Percentiles rank a stretch among this genome's conserved stretches.
phyloP scores from a whole-genome alignment of 257 asterid species.

The Solanum sitiens region DNA sequence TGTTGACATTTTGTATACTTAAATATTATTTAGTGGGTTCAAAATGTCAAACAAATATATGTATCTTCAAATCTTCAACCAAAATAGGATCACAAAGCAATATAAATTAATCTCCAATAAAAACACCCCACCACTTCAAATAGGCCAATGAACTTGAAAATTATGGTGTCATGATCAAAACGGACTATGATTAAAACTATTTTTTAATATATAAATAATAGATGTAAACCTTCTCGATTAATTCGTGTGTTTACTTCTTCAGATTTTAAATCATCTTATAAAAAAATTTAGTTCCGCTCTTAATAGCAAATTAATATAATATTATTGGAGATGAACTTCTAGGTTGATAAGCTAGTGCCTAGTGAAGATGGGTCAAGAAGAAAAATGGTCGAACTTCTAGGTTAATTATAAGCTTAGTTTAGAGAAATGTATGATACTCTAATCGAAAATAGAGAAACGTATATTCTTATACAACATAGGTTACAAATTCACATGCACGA shows the following conservation, averaged over 20 bases:
- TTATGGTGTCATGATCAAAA: neutral
- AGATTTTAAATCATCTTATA: too few species aligned
- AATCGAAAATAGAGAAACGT: neutral
- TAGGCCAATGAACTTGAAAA: neutral
- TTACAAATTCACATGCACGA: neutral
- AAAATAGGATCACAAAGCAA: neutral
- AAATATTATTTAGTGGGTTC: neutral
- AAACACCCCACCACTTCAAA: neutral
- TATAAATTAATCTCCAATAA: neutral
- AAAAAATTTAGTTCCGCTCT: fast-evolving
- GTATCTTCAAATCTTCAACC: neutral
- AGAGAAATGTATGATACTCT: neutral
- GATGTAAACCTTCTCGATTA: neutral
- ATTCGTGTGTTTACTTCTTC: neutral
- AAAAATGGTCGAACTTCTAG: neutral
- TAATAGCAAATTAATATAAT: neutral
- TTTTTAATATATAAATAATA: too few species aligned
- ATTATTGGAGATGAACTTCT: neutral
- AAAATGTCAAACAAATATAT: neutral
- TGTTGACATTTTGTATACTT: neutral
- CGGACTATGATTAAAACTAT: neutral
- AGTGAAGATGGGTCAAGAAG: neutral
- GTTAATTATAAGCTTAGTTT: neutral
- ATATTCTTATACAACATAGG: neutral
- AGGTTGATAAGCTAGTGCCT: neutral